Evolutionary conservation across 2,329 filamentous ascomycete genomes (phyloP).

Genomic region (Penicillium decumbens): DNA sequence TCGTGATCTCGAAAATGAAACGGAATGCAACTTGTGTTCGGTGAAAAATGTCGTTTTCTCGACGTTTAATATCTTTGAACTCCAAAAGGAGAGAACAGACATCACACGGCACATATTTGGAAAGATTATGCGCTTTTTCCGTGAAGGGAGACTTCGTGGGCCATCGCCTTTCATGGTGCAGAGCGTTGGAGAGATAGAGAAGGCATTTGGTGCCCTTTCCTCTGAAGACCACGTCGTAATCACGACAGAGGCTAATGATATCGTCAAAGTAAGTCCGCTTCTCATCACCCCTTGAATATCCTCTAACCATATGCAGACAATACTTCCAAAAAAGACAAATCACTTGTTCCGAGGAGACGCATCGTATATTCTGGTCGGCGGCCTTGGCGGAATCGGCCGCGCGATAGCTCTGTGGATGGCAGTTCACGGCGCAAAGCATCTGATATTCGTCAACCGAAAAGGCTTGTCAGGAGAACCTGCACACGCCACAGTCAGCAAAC

Average conservation of each 20-base stretch:
- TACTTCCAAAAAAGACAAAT: background rate
- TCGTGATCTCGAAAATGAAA: conserved; percentile 3
- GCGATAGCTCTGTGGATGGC: conserved; percentile 41
- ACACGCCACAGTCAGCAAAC: conserved; percentile 15
- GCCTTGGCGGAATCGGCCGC: conserved; percentile 28
- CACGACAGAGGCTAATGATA: background rate
- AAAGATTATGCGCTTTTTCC: conserved; percentile 13
- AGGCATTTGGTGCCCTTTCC: conserved; percentile 10
- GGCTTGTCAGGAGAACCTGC: conserved; percentile 15
- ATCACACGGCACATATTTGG: conserved; percentile 9
- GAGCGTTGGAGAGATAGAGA: conserved; percentile 8
- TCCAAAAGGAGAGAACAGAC: conserved; percentile 6
- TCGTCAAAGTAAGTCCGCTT: background rate
- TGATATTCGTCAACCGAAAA: conserved; percentile 53
- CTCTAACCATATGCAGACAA: background rate
- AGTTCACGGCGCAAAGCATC: conserved; percentile 47
- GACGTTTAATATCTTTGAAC: conserved; percentile 12
- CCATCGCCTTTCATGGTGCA: conserved; percentile 1
- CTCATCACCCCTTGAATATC: background rate
- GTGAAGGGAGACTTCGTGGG: conserved; percentile 9
- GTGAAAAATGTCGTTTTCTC: conserved; percentile 12
- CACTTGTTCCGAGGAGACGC: background rate
- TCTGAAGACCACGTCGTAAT: conserved; percentile 6
- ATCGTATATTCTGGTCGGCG: conserved; percentile 28
- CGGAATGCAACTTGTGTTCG: background rate